Evolutionary conservation across 345 rosid genomes (phyloP).

Genomic region (Eutrema heterophyllum): DNA sequence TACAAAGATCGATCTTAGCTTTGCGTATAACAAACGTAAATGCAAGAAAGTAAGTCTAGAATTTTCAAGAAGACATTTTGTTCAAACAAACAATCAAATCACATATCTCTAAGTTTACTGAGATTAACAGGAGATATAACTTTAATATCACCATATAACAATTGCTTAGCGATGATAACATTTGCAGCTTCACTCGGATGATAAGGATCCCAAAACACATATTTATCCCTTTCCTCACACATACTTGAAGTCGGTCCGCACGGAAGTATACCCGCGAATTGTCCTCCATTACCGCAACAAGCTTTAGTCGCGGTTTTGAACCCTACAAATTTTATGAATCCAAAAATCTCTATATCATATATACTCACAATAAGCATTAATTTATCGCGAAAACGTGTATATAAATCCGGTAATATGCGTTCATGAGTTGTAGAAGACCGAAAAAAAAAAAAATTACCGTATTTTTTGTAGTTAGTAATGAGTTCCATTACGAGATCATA

Average conservation of each 20-base stretch:
- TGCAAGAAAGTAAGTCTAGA: not conserved
- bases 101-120: conserved; percentile 32
- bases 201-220: conserved; percentile 44
- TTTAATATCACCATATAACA: conserved; percentile 33
- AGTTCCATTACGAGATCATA: conserved; percentile 52
- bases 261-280: conserved; percentile 57
- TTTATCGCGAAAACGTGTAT: conserved; percentile 12
- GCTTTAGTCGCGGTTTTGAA: conserved; percentile 31
- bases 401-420: not conserved
- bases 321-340: conserved; percentile 8
- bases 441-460: conserved; percentile 33
- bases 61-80: conserved; percentile 1
- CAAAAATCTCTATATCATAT: conserved; percentile 23
- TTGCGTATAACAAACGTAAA: conserved; percentile 1
- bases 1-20: not conserved
- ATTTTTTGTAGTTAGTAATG: conserved; percentile 41
- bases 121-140: conserved; percentile 42
- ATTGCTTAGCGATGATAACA: conserved; percentile 30
- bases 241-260: conserved; percentile 29
- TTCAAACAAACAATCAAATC: conserved; percentile 14
- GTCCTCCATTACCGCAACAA: conserved; percentile 53
- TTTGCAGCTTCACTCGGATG: conserved; percentile 40
- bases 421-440: not conserved
- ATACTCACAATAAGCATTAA: conserved; percentile 32
- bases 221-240: conserved; percentile 35